phyloP scores from a whole-genome alignment of 176 grass and related monocot species.

The Guadua angustifolia region DNA sequence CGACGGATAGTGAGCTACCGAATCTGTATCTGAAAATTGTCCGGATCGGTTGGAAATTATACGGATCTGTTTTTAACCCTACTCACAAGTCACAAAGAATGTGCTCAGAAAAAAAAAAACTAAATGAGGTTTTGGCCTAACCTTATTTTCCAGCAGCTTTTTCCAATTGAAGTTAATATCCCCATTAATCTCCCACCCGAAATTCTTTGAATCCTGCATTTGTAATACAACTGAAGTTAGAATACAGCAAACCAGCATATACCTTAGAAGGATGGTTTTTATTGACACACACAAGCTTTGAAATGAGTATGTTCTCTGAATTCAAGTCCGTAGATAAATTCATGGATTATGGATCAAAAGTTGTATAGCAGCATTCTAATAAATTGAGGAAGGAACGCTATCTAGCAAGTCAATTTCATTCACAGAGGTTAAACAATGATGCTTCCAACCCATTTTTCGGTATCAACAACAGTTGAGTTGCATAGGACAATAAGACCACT shows the following conservation, averaged over 20 bases:
- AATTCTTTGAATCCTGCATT: constrained; percentile 77
- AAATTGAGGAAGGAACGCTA: neutral
- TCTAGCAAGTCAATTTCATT: neutral
- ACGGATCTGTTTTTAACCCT: too few relatives aligned
- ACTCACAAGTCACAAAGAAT: neutral
- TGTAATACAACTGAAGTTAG: neutral
- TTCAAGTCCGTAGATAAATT: neutral
- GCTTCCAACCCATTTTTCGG: neutral
- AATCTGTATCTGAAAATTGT: too few relatives aligned
- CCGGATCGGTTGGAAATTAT: too few relatives aligned
- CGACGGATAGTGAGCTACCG: too few relatives aligned
- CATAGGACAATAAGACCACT: neutral
- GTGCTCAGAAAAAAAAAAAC: neutral
- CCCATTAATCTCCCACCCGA: constrained; percentile 86
- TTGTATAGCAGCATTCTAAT: neutral
- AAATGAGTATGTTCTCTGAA: neutral
- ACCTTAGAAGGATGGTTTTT: neutral
- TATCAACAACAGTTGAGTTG: neutral
- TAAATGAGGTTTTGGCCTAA: constrained; percentile 15
- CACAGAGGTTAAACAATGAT: neutral
- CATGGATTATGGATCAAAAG: neutral
- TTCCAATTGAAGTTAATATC: constrained; percentile 94
- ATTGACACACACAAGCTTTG: neutral
- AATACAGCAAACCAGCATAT: neutral
- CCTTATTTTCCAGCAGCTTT: constrained; percentile 88